A percentile compares a stretch with the other conserved stretches of the same genome.
Evolutionary conservation across 129 eudicot genomes (phyloP).

Genomic region (Chrysanthemum seticuspe): DNA sequence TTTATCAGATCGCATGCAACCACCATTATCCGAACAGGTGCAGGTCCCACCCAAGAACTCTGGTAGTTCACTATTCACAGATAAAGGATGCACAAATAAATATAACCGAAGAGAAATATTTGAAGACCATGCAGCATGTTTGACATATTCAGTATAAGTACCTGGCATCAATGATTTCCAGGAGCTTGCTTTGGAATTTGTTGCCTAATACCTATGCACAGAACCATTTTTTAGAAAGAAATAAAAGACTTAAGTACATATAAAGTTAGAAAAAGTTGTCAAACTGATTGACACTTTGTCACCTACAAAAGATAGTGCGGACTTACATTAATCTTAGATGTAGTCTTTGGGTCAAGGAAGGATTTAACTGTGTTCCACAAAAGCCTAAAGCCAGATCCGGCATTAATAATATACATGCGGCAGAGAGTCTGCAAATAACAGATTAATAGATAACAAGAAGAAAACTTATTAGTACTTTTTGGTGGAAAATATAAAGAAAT

Average conservation of each 20-base stretch:
- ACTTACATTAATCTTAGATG: conserved; percentile 89
- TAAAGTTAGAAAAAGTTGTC: too few species aligned
- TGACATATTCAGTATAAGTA: conserved; percentile 20
- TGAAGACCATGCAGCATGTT: background rate
- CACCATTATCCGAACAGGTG: conserved; percentile 79
- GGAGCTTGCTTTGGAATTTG: conserved; percentile 90
- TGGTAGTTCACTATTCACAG: conserved; percentile 77
- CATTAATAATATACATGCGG: conserved; percentile 97
- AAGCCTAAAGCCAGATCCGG: conserved; percentile 98
- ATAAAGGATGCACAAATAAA: conserved; percentile 11
- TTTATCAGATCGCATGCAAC: conserved; percentile 89
- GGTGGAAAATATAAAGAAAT: conserved; percentile 5
- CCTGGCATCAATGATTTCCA: conserved; percentile 97
- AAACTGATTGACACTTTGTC: too few species aligned
- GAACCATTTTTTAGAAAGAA: background rate
- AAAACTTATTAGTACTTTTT: conserved; percentile 6
- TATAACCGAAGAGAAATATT: background rate
- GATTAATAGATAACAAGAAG: background rate
- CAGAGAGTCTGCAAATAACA: conserved; percentile 62
- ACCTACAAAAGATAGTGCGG: conserved; percentile 19
- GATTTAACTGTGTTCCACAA: conserved; percentile 94
- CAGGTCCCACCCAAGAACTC: conserved; percentile 98
- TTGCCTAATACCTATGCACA: conserved; percentile 76
- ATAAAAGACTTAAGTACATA: too few species aligned
- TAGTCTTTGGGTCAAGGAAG: conserved; percentile 98